Evolutionary conservation across 306 rosid species (phyloP), one percentile per base, ranked within the genome.

Genomic region (Casuarina cunninghamiana): DNA sequence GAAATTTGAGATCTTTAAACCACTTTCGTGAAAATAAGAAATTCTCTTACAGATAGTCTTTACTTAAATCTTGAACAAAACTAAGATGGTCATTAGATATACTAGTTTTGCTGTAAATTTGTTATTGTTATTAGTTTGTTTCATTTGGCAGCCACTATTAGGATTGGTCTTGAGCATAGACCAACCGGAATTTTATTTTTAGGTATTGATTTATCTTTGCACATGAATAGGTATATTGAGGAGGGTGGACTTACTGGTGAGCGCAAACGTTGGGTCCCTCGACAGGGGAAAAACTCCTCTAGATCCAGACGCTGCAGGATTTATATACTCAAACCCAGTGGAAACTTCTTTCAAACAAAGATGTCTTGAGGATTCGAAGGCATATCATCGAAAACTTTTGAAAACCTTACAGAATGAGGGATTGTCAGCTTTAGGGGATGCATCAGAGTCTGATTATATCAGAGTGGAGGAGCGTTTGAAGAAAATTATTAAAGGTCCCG

Each of bases 211-310:
- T 26, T 72, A 58, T 77, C 69, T 74, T 68, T 78, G 39, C 79
- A 55, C 73, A 81, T 86, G 82, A 81, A 83, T 73, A 95, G 97
- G 77, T 95, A 91, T 77, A 54, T 88, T 82, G 87, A 78, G 53
- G 97, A 95, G 89, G 99, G 99, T 73, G 99, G 99, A 73, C 97
- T 92, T 61, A 93, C 96, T 53, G 97, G 99, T 82, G 99, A 93
- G 73, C 97, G 99, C 77, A 95, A 91, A 83, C 87, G 97, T 53
- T 95, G 97, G 99, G 99, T 95, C 44, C 97, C 97, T 81, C 87
- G 93, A 75, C 82, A n/a, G 89, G 80, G 99, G 99, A 69, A 95
- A 89, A 89, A 87, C 90, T 44, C 99, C 99, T 84, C 87, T 93
- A 49, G 99, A 95, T 88, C 98, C 98, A 77, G 98, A 95, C 88